Conservation (phyloP, 2,329 filamentous ascomycete species). For the Hymenoscyphus albidus region DNA sequence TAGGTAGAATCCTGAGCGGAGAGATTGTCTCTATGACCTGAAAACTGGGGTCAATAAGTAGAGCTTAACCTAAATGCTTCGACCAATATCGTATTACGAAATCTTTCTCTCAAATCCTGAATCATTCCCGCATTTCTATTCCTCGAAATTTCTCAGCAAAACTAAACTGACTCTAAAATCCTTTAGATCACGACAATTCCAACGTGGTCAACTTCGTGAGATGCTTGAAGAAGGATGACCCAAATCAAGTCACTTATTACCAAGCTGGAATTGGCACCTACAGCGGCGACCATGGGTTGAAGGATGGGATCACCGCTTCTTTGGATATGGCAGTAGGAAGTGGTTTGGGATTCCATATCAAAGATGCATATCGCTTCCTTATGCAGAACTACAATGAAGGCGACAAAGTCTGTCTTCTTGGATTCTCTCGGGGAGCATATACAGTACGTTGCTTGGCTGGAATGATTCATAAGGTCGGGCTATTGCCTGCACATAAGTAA, state of each 20-base stretch:
- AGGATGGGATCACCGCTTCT: slow-evolving; percentile 38
- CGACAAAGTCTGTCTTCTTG: slow-evolving; percentile 46
- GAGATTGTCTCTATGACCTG: no score
- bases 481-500: slow-evolving; percentile 58
- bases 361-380: slow-evolving; percentile 42
- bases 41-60: no score
- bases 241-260: slow-evolving; percentile 40
- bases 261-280: slow-evolving; percentile 46
- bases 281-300: slow-evolving; percentile 36
- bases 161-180: no score
- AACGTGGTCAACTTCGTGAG: slow-evolving; percentile 43
- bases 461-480: slow-evolving; percentile 43
- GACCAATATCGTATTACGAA: no score
- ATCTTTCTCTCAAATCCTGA: no score
- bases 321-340: slow-evolving; percentile 43
- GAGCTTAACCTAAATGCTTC: no score
- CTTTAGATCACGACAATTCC: slow-evolving; percentile 37
- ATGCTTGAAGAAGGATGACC: slow-evolving; percentile 42
- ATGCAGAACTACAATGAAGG: slow-evolving; percentile 47
- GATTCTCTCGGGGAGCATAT: slow-evolving; percentile 48
- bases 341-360: slow-evolving; percentile 41
- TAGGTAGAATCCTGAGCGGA: no score
- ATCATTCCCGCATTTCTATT: no score
- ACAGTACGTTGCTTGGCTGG: slow-evolving; percentile 47
- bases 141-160: no score